Conservation (phyloP, 2,329 filamentous ascomycete genomes). For the Penicillium rolfsii region DNA sequence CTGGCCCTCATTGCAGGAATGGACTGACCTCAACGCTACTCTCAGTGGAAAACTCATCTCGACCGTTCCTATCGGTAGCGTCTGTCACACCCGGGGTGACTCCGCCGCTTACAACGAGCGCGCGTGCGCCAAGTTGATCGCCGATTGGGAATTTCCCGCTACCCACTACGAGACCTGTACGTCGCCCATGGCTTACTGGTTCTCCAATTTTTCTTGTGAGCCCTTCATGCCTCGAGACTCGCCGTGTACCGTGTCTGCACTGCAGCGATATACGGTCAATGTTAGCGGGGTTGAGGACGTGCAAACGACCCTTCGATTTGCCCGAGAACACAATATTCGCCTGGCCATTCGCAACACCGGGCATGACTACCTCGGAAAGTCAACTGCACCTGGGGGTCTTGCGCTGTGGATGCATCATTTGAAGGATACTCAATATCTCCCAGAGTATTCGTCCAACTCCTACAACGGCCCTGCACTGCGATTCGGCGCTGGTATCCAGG, state of each 20-base stretch:
- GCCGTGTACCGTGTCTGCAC: conserved; percentile 14
- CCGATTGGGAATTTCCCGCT: conserved; percentile 46
- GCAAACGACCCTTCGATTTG: conserved; percentile 12
- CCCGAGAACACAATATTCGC: conserved; percentile 30
- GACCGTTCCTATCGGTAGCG: conserved; percentile 54
- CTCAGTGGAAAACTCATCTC: conserved; percentile 54
- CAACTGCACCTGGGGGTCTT: conserved; percentile 36
- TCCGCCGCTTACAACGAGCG: conserved; percentile 44
- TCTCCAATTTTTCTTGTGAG: conserved; percentile 41
- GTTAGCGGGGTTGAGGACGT: conserved; percentile 13
- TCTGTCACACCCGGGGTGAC: conserved; percentile 50
- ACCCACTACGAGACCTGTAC: conserved; percentile 22
- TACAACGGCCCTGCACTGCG: conserved; percentile 18
- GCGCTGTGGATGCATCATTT: conserved; percentile 49
- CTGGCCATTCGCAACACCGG: conserved; percentile 48
- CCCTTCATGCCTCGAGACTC: conserved; percentile 35
- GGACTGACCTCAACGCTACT: conserved; percentile 54
- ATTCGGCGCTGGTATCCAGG: conserved; percentile 20
- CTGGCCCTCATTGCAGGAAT: conserved; percentile 54
- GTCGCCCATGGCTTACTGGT: conserved; percentile 41
- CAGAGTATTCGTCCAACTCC: conserved; percentile 10
- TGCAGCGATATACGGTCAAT: conserved; percentile 20
- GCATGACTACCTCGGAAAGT: conserved; percentile 50
- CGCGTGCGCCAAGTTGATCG: conserved; percentile 45
- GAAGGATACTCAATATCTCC: conserved; percentile 34